Evolutionary conservation across 164 flowering plant species (phyloP).

Genomic region (Magnolia sinica): DNA sequence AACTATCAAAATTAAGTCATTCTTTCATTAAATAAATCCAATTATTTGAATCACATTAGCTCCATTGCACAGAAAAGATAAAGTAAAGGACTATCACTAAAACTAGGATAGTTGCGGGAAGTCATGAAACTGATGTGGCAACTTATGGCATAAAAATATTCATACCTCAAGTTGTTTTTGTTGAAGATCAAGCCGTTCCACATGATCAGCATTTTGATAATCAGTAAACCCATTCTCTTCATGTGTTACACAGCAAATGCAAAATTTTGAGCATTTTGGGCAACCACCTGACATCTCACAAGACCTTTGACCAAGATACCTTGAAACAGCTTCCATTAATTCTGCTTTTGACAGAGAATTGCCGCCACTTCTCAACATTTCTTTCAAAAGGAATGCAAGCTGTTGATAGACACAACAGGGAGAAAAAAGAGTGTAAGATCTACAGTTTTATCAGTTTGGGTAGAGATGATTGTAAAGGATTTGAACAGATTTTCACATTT

Average conservation of each 20-base stretch:
- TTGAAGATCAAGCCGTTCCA: constrained; percentile 36
- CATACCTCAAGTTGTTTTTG: constrained; percentile 63
- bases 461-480: not conserved
- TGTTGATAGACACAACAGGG: constrained; percentile 22
- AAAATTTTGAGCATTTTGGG: constrained; percentile 43
- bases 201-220: constrained; percentile 18
- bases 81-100: not conserved
- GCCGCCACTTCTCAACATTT: constrained; percentile 38
- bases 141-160: not conserved
- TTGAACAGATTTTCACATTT: no score
- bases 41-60: not conserved
- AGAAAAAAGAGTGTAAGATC: constrained; percentile 4
- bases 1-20: not conserved
- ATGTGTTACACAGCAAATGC: constrained; percentile 54
- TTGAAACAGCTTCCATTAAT: constrained; percentile 52
- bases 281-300: constrained; percentile 38
- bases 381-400: constrained; percentile 63
- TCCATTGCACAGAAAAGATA: not conserved
- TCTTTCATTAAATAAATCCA: not conserved
- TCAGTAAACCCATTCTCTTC: constrained; percentile 13
- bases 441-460: not conserved
- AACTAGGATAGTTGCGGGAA: not conserved
- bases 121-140: not conserved
- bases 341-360: constrained; percentile 41
- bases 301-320: constrained; percentile 44